Percentiles rank a stretch among this genome's conserved stretches.
phyloP scores from a whole-genome alignment of 192 early-diverging fungal genomes.

The Linderina pennispora region DNA sequence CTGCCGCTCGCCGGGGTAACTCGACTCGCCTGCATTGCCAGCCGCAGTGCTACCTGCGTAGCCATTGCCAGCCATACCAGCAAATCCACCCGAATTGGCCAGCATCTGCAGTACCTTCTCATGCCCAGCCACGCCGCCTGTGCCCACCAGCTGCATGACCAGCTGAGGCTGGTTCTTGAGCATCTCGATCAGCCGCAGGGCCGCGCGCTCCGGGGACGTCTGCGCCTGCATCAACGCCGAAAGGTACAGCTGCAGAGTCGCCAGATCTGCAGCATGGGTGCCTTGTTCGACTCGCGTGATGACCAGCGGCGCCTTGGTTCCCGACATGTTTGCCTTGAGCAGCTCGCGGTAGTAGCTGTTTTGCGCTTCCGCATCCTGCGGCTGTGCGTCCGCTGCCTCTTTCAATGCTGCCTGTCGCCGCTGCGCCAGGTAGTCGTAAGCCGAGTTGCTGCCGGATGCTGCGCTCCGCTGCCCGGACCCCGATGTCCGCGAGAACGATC shows the following conservation, averaged over 20 bases:
- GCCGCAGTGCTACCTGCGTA: no score
- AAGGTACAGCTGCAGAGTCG: slow-evolving; percentile 40
- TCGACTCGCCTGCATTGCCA: no score
- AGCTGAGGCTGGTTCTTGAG: slow-evolving; percentile 31
- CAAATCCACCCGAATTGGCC: slow-evolving; percentile 12
- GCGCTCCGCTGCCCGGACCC: neutral
- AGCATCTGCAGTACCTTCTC: slow-evolving; percentile 41
- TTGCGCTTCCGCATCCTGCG: slow-evolving; percentile 14
- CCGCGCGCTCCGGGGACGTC: slow-evolving; percentile 33
- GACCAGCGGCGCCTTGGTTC: slow-evolving; percentile 27
- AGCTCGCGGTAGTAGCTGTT: slow-evolving; percentile 42
- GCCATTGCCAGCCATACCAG: neutral
- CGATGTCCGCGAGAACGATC: slow-evolving; percentile 5
- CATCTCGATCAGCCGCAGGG: slow-evolving; percentile 34
- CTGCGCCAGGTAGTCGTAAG: slow-evolving; percentile 24
- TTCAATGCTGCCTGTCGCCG: slow-evolving; percentile 23
- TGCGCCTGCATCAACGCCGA: slow-evolving; percentile 38
- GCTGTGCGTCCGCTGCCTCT: slow-evolving; percentile 26
- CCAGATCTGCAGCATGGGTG: slow-evolving; percentile 22
- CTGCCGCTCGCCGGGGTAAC: no score
- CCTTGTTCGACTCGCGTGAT: slow-evolving; percentile 41
- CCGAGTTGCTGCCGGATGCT: neutral
- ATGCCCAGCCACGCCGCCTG: slow-evolving; percentile 13
- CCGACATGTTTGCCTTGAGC: slow-evolving; percentile 25
- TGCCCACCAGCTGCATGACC: slow-evolving; percentile 30